These are phyloP conservation scores for Rhododendron kiyosumense DNA, from an alignment of 148 eudicot genomes.

Conservation along the genomic window DNA sequence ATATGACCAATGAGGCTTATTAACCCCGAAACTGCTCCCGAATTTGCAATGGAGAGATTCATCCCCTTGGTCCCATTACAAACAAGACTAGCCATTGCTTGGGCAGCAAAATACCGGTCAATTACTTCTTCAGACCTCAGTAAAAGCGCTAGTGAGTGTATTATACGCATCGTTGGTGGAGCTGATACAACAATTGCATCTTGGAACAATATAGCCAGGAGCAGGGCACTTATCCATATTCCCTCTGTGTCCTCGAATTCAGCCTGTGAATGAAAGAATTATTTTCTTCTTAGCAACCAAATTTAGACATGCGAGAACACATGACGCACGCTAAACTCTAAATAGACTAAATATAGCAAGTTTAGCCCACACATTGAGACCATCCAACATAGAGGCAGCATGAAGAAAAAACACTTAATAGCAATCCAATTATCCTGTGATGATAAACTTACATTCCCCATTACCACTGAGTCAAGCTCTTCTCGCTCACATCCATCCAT, in stretches of 20 bases:
- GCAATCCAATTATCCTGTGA: background rate
- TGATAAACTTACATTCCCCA: background rate
- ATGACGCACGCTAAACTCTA: background rate
- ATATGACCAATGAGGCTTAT: slow-evolving; percentile 49
- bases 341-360: background rate
- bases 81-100: slow-evolving; percentile 76
- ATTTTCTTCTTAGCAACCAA: background rate
- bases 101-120: slow-evolving; percentile 71
- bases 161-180: slow-evolving; percentile 45
- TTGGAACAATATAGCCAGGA: slow-evolving; percentile 66
- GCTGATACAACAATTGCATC: slow-evolving; percentile 51
- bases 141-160: slow-evolving; percentile 55
- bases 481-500: background rate
- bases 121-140: slow-evolving; percentile 65
- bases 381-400: background rate
- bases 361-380: background rate
- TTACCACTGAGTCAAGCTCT: background rate
- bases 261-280: slow-evolving; percentile 42
- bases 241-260: slow-evolving; percentile 67
- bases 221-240: slow-evolving; percentile 70
- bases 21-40: slow-evolving; percentile 65
- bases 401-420: background rate
- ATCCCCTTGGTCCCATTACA: slow-evolving; percentile 50
- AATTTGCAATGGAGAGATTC: slow-evolving; percentile 62
- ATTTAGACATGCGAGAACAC: background rate